Conservation (phyloP, 208 protist genomes). For the Leishmania major region DNA sequence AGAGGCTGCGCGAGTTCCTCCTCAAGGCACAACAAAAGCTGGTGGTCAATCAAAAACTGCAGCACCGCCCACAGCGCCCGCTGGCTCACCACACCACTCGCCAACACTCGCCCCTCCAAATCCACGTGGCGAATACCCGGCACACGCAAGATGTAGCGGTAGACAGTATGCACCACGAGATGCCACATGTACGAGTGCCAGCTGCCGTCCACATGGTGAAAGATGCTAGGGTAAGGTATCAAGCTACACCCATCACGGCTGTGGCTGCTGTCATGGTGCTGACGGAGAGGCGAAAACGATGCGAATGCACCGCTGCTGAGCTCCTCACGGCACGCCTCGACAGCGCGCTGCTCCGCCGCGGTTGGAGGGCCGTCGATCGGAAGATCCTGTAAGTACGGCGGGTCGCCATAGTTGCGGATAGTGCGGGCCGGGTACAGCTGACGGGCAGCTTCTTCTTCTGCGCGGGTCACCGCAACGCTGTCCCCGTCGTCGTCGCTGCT, state of each 20-base stretch:
- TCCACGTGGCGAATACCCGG: constrained; percentile 60
- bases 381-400: constrained; percentile 36
- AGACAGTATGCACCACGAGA: constrained; percentile 55
- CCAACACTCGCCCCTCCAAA: constrained; percentile 35
- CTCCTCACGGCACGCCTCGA: constrained; percentile 16
- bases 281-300: not conserved
- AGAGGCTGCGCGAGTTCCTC: constrained; percentile 15
- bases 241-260: not conserved
- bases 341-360: constrained; percentile 29
- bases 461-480: constrained; percentile 21
- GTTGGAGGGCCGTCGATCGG: constrained; percentile 47
- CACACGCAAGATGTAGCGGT: constrained; percentile 54
- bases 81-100: constrained; percentile 56
- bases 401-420: constrained; percentile 14
- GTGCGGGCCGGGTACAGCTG: constrained; percentile 47
- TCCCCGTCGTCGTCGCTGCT: constrained; percentile 20
- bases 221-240: constrained; percentile 76
- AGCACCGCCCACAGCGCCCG: constrained; percentile 50
- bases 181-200: constrained; percentile 84
- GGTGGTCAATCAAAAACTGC: constrained; percentile 45
- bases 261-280: not conserved
- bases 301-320: constrained; percentile 7
- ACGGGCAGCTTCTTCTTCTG: constrained; percentile 18
- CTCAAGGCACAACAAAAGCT: constrained; percentile 19
- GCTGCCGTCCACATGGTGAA: constrained; percentile 84